Conservation (phyloP, 257 asterid genomes). For the Fraxinus pennsylvanica region DNA sequence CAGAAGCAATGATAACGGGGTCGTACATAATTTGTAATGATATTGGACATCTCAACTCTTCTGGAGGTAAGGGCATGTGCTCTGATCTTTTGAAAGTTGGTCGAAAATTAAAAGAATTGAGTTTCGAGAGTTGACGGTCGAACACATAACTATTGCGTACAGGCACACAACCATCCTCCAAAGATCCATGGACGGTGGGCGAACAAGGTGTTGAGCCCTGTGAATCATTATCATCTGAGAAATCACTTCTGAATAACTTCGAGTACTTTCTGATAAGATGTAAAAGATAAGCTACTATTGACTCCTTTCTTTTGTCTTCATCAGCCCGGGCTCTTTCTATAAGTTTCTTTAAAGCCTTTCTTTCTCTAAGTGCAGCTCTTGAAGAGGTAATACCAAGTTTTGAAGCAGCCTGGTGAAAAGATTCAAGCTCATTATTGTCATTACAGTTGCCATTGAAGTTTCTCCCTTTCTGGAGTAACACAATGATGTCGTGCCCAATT, state of each 20-base stretch:
- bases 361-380: constrained; percentile 92
- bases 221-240: constrained; percentile 93
- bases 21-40: too few species aligned
- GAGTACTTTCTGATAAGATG: constrained; percentile 92
- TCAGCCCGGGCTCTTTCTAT: constrained; percentile 86
- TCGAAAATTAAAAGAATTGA: too few species aligned
- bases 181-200: too few species aligned
- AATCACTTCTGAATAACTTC: constrained; percentile 80
- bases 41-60: too few species aligned
- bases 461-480: too few species aligned
- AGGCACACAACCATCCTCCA: too few species aligned
- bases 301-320: constrained; percentile 94
- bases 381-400: constrained; percentile 90
- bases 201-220: constrained; percentile 95
- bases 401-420: constrained; percentile 90
- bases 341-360: constrained; percentile 91
- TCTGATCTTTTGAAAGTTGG: too few species aligned
- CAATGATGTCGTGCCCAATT: too few species aligned
- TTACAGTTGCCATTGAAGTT: constrained; percentile 50
- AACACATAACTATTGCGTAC: too few species aligned
- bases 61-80: too few species aligned
- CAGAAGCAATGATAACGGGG: too few species aligned
- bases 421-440: constrained; percentile 86
- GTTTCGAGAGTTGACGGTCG: too few species aligned
- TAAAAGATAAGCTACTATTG: constrained; percentile 85